These are phyloP conservation scores for Amaranthus hypochondriacus DNA, from an alignment of 148 eudicot genomes.

Conservation along the genomic window DNA sequence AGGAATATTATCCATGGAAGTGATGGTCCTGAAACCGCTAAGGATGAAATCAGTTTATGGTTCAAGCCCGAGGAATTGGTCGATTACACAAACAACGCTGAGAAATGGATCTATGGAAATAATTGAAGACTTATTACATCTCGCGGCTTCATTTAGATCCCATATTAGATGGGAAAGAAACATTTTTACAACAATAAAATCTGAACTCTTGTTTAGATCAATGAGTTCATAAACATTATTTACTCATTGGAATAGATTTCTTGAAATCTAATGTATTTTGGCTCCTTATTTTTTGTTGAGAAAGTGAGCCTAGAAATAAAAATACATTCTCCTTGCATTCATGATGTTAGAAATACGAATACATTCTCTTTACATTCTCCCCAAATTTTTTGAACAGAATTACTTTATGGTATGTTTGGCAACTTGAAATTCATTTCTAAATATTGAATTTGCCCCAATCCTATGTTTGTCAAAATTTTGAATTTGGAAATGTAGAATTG, in stretches of 20 bases:
- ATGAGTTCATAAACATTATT: not conserved
- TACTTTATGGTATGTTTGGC: no score
- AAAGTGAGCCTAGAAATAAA: not conserved
- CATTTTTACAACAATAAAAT: slow-evolving; percentile 22
- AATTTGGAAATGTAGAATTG: no score
- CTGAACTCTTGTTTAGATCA: slow-evolving; percentile 8
- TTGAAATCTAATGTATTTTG: slow-evolving; percentile 20
- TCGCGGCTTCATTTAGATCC: slow-evolving; percentile 3
- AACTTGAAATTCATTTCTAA: not conserved
- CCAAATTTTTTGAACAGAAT: no score
- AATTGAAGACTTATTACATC: slow-evolving; percentile 36
- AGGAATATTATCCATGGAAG: slow-evolving; percentile 97
- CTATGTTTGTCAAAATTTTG: not conserved
- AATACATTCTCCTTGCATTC: not conserved
- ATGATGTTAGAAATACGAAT: not conserved
- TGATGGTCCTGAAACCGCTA: slow-evolving; percentile 97
- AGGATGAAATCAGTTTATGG: slow-evolving; percentile 87
- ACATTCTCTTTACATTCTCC: no score
- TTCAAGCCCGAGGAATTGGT: slow-evolving; percentile 94
- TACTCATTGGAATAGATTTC: slow-evolving; percentile 6
- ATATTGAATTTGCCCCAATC: not conserved
- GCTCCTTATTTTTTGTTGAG: slow-evolving; percentile 11
- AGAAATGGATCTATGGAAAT: slow-evolving; percentile 85
- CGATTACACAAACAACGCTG: slow-evolving; percentile 66
- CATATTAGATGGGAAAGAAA: slow-evolving; percentile 7